These are phyloP conservation scores for Endothia cerciana DNA, from an alignment of 2,329 filamentous ascomycete genomes.

Conservation along the genomic window DNA sequence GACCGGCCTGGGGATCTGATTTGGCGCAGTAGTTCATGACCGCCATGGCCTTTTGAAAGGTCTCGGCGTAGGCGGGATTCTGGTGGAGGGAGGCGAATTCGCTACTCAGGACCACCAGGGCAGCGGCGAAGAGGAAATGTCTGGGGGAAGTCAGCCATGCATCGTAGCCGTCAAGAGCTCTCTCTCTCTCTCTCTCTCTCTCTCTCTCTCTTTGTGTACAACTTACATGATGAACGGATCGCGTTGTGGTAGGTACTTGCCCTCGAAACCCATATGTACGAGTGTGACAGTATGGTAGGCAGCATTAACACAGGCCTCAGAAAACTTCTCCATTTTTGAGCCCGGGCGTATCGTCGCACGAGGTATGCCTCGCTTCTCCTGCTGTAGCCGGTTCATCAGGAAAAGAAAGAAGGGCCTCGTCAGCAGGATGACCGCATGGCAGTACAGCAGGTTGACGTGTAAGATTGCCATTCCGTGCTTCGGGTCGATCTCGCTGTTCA, in stretches of 20 bases:
- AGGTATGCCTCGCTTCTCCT: slow-evolving; percentile 37
- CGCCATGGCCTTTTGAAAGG: slow-evolving; percentile 44
- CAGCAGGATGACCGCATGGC: slow-evolving; percentile 65
- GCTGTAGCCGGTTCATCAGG: slow-evolving; percentile 50
- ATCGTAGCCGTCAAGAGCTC: background rate
- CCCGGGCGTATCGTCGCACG: slow-evolving; percentile 37
- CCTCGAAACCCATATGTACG: slow-evolving; percentile 48
- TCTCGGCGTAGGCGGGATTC: slow-evolving; percentile 45
- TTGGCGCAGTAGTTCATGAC: slow-evolving; percentile 54
- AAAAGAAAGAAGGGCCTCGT: slow-evolving; percentile 68
- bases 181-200: no score
- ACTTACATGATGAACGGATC: slow-evolving; percentile 62
- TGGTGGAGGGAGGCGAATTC: slow-evolving; percentile 56
- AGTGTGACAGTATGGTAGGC: slow-evolving; percentile 55
- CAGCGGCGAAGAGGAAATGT: slow-evolving; percentile 60
- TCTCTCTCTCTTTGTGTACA: background rate
- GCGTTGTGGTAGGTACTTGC: slow-evolving; percentile 51
- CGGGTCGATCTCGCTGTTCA: slow-evolving; percentile 43
- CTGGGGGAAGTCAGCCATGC: slow-evolving; percentile 39
- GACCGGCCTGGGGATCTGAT: slow-evolving; percentile 52
- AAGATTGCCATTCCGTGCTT: slow-evolving; percentile 61
- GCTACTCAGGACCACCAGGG: slow-evolving; percentile 59
- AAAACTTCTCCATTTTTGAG: slow-evolving; percentile 49
- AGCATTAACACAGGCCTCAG: slow-evolving; percentile 54
- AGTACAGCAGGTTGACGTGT: slow-evolving; percentile 65